Conservation (phyloP, 495 filamentous ascomycete species). For the Achaetomiella virescens region DNA sequence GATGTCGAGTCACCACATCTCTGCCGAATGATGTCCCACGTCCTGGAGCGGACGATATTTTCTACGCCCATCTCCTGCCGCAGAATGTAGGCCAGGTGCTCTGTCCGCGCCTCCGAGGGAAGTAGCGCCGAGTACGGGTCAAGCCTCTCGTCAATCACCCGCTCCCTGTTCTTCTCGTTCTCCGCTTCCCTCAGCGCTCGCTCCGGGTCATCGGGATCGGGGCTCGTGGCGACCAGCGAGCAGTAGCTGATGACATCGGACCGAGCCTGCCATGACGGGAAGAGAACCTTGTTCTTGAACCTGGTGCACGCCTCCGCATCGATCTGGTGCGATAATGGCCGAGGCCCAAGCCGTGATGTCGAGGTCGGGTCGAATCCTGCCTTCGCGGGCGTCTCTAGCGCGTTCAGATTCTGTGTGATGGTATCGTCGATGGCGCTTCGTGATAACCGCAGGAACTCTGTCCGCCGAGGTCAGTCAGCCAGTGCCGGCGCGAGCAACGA, state of each 20-base stretch:
- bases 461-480: slow-evolving; percentile 10
- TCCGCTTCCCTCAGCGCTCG: slow-evolving; percentile 62
- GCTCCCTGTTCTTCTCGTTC: slow-evolving; percentile 61
- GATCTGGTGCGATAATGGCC: slow-evolving; percentile 50
- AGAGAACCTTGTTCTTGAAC: slow-evolving; percentile 76
- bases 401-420: slow-evolving; percentile 90
- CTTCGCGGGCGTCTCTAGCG: slow-evolving; percentile 68
- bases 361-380: slow-evolving; percentile 74
- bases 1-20: slow-evolving; percentile 58
- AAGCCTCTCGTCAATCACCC: slow-evolving; percentile 78
- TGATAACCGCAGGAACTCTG: slow-evolving; percentile 92
- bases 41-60: slow-evolving; percentile 74
- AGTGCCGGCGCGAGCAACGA: neutral
- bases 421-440: slow-evolving; percentile 83
- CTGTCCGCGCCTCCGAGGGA: slow-evolving; percentile 77
- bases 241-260: slow-evolving; percentile 88
- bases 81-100: slow-evolving; percentile 68
- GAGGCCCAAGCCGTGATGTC: slow-evolving; percentile 49
- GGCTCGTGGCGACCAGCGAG: slow-evolving; percentile 76
- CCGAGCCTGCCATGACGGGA: slow-evolving; percentile 81
- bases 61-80: slow-evolving; percentile 84
- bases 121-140: slow-evolving; percentile 91
- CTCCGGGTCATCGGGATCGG: slow-evolving; percentile 86
- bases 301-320: slow-evolving; percentile 53
- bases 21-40: slow-evolving; percentile 76